These are phyloP conservation scores for Erysimum cheiri DNA, from an alignment of 441 rosid genomes.

Conservation along the genomic window DNA sequence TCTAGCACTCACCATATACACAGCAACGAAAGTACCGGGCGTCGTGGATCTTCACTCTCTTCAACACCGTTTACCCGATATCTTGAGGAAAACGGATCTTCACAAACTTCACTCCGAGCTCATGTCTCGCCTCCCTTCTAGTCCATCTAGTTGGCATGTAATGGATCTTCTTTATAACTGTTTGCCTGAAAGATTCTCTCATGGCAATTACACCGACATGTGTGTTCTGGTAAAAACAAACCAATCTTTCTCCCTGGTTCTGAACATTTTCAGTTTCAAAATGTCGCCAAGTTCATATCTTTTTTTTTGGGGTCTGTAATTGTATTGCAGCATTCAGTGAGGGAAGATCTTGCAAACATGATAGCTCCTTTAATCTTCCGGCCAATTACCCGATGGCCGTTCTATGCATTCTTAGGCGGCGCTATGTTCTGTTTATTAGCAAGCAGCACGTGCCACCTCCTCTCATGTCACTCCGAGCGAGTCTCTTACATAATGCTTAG, in stretches of 20 bases:
- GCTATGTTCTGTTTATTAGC: conserved; percentile 95
- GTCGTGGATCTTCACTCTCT: conserved; percentile 80
- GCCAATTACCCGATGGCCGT: conserved; percentile 81
- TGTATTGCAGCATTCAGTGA: conserved; percentile 54
- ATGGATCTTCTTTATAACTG: conserved; percentile 81
- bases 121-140: conserved; percentile 69
- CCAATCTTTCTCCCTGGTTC: conserved; percentile 1
- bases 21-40: conserved; percentile 76
- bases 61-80: conserved; percentile 67
- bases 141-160: conserved; percentile 81
- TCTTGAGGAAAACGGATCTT: conserved; percentile 70
- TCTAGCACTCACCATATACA: conserved; percentile 83
- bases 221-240: conserved; percentile 71
- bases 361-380: conserved; percentile 65
- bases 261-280: not conserved
- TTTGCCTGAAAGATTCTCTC: conserved; percentile 80
- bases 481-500: conserved; percentile 87
- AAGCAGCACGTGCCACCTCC: conserved; percentile 87
- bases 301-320: not conserved
- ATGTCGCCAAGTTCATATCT: conserved; percentile 14
- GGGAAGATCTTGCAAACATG: conserved; percentile 66
- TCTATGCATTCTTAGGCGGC: conserved; percentile 79
- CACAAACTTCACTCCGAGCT: conserved; percentile 67
- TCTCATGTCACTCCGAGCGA: conserved; percentile 86
- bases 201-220: conserved; percentile 67